A percentile compares a stretch with the other conserved stretches of the same genome.
Conservation (phyloP, 2,329 filamentous ascomycete species). For the Dryadomyces quercivorus region DNA sequence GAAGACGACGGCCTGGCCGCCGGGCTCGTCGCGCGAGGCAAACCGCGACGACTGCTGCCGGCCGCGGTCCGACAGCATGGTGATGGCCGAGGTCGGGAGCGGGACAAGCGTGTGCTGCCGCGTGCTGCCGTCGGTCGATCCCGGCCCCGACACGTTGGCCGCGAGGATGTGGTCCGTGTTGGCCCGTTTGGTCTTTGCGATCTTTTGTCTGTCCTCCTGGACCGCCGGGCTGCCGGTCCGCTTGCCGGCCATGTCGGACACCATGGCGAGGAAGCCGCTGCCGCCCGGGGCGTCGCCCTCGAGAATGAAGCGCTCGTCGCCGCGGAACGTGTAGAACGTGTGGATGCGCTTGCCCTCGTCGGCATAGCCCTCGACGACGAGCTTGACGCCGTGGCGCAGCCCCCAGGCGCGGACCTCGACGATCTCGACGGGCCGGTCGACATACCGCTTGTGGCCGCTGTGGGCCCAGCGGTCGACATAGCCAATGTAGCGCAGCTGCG, state of each 20-base stretch:
- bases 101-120: neutral
- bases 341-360: slow-evolving; percentile 86
- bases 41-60: neutral
- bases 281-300: slow-evolving; percentile 41
- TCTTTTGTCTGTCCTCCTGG: neutral
- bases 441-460: slow-evolving; percentile 57
- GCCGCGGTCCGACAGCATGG: neutral
- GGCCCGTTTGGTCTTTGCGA: neutral
- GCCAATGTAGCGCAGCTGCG: slow-evolving; percentile 73
- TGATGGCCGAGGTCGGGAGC: neutral
- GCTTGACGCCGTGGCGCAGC: slow-evolving; percentile 73
- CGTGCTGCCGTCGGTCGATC: too few species aligned
- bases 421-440: slow-evolving; percentile 74
- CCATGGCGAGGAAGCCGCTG: slow-evolving; percentile 34
- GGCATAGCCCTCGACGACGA: slow-evolving; percentile 71
- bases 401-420: slow-evolving; percentile 87
- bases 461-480: slow-evolving; percentile 84
- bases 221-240: neutral
- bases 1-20: slow-evolving; percentile 66
- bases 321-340: slow-evolving; percentile 67
- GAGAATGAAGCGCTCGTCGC: slow-evolving; percentile 58
- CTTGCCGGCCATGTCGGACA: slow-evolving; percentile 37
- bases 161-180: neutral
- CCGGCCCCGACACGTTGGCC: neutral
- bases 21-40: slow-evolving; percentile 28